phyloP scores from a whole-genome alignment of 164 flowering plant species.

The Buxus sempervirens region DNA sequence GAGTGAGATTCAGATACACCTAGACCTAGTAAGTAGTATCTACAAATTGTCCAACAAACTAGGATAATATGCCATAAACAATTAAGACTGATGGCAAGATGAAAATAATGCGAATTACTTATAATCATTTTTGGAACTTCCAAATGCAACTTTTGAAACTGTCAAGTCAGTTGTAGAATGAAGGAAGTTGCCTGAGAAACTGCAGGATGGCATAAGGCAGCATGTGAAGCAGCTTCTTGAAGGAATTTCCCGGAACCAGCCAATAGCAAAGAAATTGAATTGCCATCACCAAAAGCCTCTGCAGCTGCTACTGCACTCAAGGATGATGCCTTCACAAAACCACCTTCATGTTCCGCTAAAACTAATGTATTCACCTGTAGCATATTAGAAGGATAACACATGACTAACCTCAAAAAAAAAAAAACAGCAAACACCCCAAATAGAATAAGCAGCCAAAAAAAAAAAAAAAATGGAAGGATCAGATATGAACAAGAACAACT shows the following conservation, averaged over 20 bases:
- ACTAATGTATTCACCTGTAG: slow-evolving; percentile 68
- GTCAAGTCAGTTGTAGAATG: neutral
- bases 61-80: too few species aligned
- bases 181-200: slow-evolving; percentile 59
- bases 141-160: neutral
- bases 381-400: neutral
- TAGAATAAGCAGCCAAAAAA: neutral
- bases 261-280: slow-evolving; percentile 62
- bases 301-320: slow-evolving; percentile 83
- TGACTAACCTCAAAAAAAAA: neutral
- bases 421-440: neutral
- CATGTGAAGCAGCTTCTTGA: slow-evolving; percentile 72
- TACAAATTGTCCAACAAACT: neutral
- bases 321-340: slow-evolving; percentile 49
- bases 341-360: slow-evolving; percentile 78
- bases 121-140: neutral
- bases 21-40: neutral
- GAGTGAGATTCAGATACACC: neutral
- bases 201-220: slow-evolving; percentile 68
- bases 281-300: slow-evolving; percentile 42
- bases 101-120: neutral
- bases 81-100: neutral
- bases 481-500: neutral
- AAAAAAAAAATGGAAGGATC: neutral
- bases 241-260: slow-evolving; percentile 86